Conservation (phyloP, 352 stramenopile genomes). For the Phytophthora pinifolia region DNA sequence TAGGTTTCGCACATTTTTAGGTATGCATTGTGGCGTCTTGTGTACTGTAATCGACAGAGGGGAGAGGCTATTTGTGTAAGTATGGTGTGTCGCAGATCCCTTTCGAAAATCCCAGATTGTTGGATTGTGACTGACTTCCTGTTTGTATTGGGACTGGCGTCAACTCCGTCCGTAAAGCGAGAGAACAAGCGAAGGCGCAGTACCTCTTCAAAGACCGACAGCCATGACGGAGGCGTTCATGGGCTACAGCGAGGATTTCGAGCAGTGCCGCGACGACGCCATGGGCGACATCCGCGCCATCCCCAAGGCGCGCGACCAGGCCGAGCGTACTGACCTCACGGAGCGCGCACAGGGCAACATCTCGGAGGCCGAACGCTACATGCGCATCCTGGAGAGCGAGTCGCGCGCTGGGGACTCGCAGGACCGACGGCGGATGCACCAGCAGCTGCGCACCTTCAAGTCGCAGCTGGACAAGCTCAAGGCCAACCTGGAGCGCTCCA, state of each 20-base stretch:
- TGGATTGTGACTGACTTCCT: conserved; percentile 36
- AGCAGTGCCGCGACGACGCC: conserved; percentile 80
- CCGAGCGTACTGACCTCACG: conserved; percentile 47
- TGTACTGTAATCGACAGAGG: too few species aligned
- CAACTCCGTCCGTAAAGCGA: neutral
- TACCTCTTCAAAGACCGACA: conserved; percentile 4
- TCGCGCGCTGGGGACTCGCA: conserved; percentile 76
- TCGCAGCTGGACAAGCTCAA: conserved; percentile 88
- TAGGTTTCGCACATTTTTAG: too few species aligned
- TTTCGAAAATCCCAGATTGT: conserved; percentile 28
- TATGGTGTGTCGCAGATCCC: conserved; percentile 25
- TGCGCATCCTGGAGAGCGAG: conserved; percentile 85
- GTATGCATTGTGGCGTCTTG: too few species aligned
- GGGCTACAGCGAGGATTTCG: conserved; percentile 84
- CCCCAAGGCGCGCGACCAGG: conserved; percentile 37
- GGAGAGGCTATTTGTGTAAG: conserved; percentile 20
- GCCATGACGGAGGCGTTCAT: conserved; percentile 81
- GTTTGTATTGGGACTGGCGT: conserved; percentile 21
- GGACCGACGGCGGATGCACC: conserved; percentile 81
- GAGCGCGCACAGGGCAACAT: conserved; percentile 69
- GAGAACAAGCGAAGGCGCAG: conserved; percentile 2
- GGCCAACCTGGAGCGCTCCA: conserved; percentile 71
- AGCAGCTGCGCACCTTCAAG: conserved; percentile 83
- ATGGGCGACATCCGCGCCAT: conserved; percentile 71
- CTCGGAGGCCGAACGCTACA: conserved; percentile 77